phyloP scores from a whole-genome alignment of 2,329 filamentous ascomycete genomes.

The Cytospora leucostoma region DNA sequence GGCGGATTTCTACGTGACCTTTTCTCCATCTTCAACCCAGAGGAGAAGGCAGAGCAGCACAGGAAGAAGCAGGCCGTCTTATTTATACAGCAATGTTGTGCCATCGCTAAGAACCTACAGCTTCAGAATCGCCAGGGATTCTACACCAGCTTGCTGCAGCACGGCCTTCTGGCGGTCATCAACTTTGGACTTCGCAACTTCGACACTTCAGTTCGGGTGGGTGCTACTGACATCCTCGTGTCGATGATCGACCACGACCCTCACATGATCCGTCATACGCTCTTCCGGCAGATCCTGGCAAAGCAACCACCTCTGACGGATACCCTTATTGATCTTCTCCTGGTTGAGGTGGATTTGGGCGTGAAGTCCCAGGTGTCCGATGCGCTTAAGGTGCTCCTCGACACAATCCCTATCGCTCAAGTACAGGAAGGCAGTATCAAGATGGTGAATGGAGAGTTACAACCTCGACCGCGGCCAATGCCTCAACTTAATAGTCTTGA shows the following conservation, averaged over 20 bases:
- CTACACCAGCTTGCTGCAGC: slow-evolving; percentile 85
- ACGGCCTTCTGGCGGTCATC: slow-evolving; percentile 86
- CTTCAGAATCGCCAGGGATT: slow-evolving; percentile 76
- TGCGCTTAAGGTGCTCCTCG: slow-evolving; percentile 89
- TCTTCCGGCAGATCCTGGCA: slow-evolving; percentile 88
- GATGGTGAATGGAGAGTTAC: slow-evolving; percentile 65
- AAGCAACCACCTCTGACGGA: slow-evolving; percentile 86
- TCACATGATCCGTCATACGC: slow-evolving; percentile 88
- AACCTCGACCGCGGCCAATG: slow-evolving; percentile 58
- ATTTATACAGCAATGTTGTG: slow-evolving; percentile 95
- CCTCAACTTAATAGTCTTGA: slow-evolving; percentile 24
- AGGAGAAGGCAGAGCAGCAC: slow-evolving; percentile 56
- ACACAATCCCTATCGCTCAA: slow-evolving; percentile 58
- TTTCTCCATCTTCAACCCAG: slow-evolving; percentile 78
- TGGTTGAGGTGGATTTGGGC: slow-evolving; percentile 89
- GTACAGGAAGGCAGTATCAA: slow-evolving; percentile 62
- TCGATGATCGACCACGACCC: slow-evolving; percentile 96
- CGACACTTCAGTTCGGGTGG: slow-evolving; percentile 83
- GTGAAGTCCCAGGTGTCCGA: slow-evolving; percentile 96
- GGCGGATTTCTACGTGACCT: slow-evolving; percentile 76
- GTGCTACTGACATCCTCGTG: slow-evolving; percentile 89
- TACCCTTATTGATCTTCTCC: slow-evolving; percentile 85
- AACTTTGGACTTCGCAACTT: slow-evolving; percentile 85
- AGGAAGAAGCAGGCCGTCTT: slow-evolving; percentile 92
- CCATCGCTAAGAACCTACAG: slow-evolving; percentile 92